phyloP scores from a whole-genome alignment of 148 eudicot species.

The Beta vulgaris region DNA sequence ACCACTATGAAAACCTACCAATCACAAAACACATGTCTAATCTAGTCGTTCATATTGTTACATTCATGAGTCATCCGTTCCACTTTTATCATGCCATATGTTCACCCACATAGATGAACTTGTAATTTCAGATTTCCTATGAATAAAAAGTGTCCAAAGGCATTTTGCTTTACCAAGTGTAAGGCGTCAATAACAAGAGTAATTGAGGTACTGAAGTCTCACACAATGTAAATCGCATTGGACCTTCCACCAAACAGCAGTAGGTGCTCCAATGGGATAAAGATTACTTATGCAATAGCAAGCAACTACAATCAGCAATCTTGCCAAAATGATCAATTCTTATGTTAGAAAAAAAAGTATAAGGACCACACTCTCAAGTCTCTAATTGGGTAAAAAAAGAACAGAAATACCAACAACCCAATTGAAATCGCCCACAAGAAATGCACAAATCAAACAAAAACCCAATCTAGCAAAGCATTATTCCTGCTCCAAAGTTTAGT shows the following conservation, averaged over 20 bases:
- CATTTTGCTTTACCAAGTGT: background rate
- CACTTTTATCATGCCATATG: too few relatives aligned
- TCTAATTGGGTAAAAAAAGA: background rate
- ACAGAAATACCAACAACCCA: background rate
- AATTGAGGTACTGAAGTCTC: too few relatives aligned
- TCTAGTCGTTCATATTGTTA: background rate
- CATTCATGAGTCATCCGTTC: too few relatives aligned
- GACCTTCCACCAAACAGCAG: background rate
- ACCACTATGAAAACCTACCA: background rate
- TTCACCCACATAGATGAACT: background rate
- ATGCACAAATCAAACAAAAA: background rate
- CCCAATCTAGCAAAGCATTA: background rate
- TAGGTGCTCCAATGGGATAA: background rate
- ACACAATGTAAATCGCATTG: background rate
- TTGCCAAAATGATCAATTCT: background rate
- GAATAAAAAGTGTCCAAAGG: background rate
- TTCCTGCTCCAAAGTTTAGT: background rate
- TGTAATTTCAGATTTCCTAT: background rate
- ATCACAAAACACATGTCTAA: background rate
- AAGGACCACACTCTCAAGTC: background rate
- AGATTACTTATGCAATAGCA: too few relatives aligned
- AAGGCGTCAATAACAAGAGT: background rate
- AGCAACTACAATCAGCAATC: background rate
- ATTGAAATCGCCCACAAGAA: background rate
- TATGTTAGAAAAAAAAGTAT: background rate